Evolutionary conservation across 108 stramenopile species (phyloP).

Genomic region (Heterococcus sp.): DNA sequence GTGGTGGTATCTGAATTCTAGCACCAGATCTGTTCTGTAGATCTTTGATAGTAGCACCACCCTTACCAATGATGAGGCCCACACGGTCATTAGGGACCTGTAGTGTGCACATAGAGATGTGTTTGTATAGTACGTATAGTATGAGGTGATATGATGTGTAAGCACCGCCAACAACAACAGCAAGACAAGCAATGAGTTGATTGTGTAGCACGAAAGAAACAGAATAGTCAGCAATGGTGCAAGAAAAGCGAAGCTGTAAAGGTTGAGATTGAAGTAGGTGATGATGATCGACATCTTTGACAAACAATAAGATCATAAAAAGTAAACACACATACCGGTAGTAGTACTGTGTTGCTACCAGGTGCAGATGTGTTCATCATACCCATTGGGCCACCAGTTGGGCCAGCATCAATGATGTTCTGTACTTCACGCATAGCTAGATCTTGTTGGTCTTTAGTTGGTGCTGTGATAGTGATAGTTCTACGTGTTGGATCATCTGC

Average conservation of each 20-base stretch:
- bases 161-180: background rate
- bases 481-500: constrained; percentile 68
- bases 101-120: constrained; percentile 1
- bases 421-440: constrained; percentile 52
- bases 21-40: constrained; percentile 87
- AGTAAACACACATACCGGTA: constrained; percentile 57
- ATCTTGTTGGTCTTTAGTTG: constrained; percentile 55
- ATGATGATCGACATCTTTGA: too few species aligned
- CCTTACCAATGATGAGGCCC: constrained; percentile 94
- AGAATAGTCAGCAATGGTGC: too few species aligned
- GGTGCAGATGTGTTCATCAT: too few species aligned
- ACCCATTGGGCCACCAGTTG: constrained; percentile 50
- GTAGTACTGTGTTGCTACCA: constrained; percentile 71
- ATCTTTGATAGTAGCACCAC: constrained; percentile 79
- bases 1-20: constrained; percentile 82
- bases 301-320: too few species aligned
- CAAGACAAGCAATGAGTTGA: background rate
- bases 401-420: constrained; percentile 10
- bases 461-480: constrained; percentile 52
- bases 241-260: too few species aligned
- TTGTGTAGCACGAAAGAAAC: too few species aligned
- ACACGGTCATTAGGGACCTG: constrained; percentile 48
- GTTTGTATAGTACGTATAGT: background rate
- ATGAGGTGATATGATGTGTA: background rate
- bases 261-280: too few species aligned